phyloP scores from a whole-genome alignment of 2,329 filamentous ascomycete species.

The Xylariaceae sp. region DNA sequence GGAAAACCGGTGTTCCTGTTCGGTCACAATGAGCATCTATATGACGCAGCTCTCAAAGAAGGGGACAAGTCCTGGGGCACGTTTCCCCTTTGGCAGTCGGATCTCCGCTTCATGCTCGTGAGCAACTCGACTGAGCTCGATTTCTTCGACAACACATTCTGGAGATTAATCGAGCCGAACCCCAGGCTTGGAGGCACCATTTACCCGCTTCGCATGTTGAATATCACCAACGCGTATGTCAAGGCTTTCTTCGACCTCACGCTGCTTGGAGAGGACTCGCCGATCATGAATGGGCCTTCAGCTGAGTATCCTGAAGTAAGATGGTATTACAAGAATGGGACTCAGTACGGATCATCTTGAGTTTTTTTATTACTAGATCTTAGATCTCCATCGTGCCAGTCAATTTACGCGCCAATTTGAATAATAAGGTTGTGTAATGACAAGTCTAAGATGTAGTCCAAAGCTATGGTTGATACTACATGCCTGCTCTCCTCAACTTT shows the following conservation, averaged over 20 bases:
- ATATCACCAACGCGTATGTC: conserved; percentile 15
- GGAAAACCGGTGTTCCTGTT: conserved; percentile 21
- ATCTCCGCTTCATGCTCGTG: conserved; percentile 16
- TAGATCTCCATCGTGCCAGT: too few relatives aligned
- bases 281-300: conserved; percentile 13
- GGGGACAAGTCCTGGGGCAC: conserved; percentile 13
- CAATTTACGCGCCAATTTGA: too few relatives aligned
- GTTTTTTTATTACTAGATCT: too few relatives aligned
- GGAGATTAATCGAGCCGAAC: conserved; percentile 13
- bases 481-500: too few relatives aligned
- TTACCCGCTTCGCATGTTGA: conserved; percentile 5
- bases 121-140: conserved; percentile 21
- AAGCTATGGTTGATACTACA: too few relatives aligned
- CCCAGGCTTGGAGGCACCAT: conserved; percentile 7
- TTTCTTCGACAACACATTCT: conserved; percentile 24
- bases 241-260: conserved; percentile 20
- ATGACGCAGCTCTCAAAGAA: too few relatives aligned
- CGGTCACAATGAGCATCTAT: conserved; percentile 18
- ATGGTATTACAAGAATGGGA: too few relatives aligned
- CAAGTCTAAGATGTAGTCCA: too few relatives aligned
- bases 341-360: too few relatives aligned
- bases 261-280: conserved; percentile 7
- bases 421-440: too few relatives aligned
- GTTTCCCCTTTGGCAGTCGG: conserved; percentile 21
- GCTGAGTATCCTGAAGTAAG: conserved; percentile 5